A percentile compares a stretch with the other conserved stretches of the same genome.
These are phyloP conservation scores for Agrostemma githago DNA, from an alignment of 148 eudicot genomes.

Conservation along the genomic window DNA sequence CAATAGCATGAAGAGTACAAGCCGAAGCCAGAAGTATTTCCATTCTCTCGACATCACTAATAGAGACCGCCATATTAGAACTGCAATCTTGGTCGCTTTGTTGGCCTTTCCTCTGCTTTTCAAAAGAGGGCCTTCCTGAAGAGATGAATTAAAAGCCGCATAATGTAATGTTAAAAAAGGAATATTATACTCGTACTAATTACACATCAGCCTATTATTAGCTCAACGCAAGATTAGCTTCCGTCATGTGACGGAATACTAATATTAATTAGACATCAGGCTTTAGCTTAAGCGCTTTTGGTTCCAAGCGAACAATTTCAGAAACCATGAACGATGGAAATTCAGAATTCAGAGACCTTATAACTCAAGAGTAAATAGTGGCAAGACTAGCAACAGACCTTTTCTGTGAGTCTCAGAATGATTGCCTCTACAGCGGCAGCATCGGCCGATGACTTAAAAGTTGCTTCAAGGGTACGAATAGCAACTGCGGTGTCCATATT, in stretches of 20 bases:
- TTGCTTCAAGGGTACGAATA: constrained; percentile 95
- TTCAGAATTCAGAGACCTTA: background rate
- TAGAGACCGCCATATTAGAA: constrained; percentile 90
- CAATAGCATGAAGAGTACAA: constrained; percentile 71
- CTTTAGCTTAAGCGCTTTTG: too few species aligned
- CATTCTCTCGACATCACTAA: constrained; percentile 96
- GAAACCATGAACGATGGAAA: background rate
- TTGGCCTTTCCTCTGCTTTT: constrained; percentile 91
- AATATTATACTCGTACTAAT: too few species aligned
- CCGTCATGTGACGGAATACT: too few species aligned
- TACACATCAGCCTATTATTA: background rate
- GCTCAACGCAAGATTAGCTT: constrained; percentile 5
- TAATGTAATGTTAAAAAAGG: background rate
- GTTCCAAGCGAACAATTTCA: too few species aligned
- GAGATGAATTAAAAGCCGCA: constrained; percentile 12
- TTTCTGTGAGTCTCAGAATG: constrained; percentile 79
- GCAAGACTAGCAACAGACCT: constrained; percentile 55
- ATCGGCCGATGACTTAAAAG: constrained; percentile 90
- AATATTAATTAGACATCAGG: too few species aligned
- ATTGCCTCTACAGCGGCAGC: constrained; percentile 93
- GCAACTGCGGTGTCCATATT: constrained; percentile 99
- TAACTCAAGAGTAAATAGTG: constrained; percentile 8
- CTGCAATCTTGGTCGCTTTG: constrained; percentile 59
- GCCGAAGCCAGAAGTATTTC: constrained; percentile 97
- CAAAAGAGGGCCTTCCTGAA: constrained; percentile 82